Conservation (phyloP, 768 basidiomycete species). For the Leccinellum luteum region DNA sequence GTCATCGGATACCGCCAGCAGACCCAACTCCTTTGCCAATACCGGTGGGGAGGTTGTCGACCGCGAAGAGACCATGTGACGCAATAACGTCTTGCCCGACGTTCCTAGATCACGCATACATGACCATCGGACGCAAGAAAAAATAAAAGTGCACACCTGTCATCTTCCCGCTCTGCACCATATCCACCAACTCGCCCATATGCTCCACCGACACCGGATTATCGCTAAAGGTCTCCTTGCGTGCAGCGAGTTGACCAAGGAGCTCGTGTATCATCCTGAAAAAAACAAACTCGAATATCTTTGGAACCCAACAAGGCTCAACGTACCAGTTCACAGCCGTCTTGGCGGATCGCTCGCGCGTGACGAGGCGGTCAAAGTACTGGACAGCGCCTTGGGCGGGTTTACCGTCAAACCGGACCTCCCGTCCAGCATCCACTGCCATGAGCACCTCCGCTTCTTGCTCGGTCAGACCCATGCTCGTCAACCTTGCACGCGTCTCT, state of each 20-base stretch:
- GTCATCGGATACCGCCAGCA: constrained; percentile 39
- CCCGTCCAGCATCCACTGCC: constrained; percentile 61
- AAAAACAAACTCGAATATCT: too few relatives aligned
- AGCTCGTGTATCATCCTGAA: constrained; percentile 89
- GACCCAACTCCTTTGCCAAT: constrained; percentile 49
- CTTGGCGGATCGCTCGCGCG: constrained; percentile 57
- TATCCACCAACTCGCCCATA: constrained; percentile 74
- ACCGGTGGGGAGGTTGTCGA: constrained; percentile 36
- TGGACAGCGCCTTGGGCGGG: constrained; percentile 52
- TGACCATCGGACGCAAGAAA: not conserved
- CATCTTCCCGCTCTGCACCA: constrained; percentile 62
- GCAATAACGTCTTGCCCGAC: constrained; percentile 75
- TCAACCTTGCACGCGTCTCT: constrained; percentile 56
- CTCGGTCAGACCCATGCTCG: constrained; percentile 50
- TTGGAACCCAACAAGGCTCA: too few relatives aligned
- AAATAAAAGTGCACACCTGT: constrained; percentile 50
- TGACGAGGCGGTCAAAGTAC: constrained; percentile 73
- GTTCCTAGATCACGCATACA: constrained; percentile 48
- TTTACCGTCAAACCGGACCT: constrained; percentile 62
- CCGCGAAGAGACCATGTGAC: constrained; percentile 56
- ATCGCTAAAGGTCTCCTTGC: constrained; percentile 52
- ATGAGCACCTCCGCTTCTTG: constrained; percentile 77
- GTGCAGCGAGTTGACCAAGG: constrained; percentile 68
- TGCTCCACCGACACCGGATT: constrained; percentile 61
- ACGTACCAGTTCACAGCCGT: constrained; percentile 81